Conservation (phyloP, 2,329 filamentous ascomycete species). For the Pseudocercospora macadamiae region DNA sequence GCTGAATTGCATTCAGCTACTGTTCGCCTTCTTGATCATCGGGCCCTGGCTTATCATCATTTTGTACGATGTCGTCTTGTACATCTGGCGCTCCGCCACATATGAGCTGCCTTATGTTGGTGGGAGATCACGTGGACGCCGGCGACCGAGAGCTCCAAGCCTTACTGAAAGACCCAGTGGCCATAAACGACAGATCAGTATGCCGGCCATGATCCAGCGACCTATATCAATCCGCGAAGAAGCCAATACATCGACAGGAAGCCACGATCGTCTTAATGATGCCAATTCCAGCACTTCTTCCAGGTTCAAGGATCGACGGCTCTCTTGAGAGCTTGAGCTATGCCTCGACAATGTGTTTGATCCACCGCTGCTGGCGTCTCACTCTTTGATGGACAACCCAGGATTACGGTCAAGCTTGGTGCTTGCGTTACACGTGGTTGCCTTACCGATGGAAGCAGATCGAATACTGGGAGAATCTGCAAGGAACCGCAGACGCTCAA, state of each 20-base stretch:
- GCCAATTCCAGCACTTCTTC: conserved; percentile 20
- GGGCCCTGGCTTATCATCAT: conserved; percentile 65
- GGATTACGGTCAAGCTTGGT: neutral
- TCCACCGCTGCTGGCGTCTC: too few species aligned
- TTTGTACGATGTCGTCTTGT: conserved; percentile 66
- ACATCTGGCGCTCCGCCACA: conserved; percentile 60
- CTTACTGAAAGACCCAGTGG: conserved; percentile 61
- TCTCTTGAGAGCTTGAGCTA: neutral
- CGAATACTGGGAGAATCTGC: conserved; percentile 9
- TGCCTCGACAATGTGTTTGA: neutral
- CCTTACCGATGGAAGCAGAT: conserved; percentile 5
- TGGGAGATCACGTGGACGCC: conserved; percentile 62
- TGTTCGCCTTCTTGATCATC: conserved; percentile 63
- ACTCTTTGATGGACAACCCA: too few species aligned
- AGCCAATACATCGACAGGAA: conserved; percentile 30
- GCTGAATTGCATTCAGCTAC: conserved; percentile 49
- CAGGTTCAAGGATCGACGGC: conserved; percentile 13
- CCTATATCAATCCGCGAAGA: conserved; percentile 20
- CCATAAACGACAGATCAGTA: conserved; percentile 48
- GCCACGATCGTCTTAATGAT: conserved; percentile 25
- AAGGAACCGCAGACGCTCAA: conserved; percentile 6
- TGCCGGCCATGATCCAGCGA: conserved; percentile 35
- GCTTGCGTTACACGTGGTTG: conserved; percentile 9
- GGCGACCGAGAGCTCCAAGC: conserved; percentile 64
- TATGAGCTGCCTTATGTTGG: conserved; percentile 64